Evolutionary conservation across 768 basidiomycete species (phyloP), one percentile per base, ranked within the genome.

Genomic region (Suillus cothurnatus): DNA sequence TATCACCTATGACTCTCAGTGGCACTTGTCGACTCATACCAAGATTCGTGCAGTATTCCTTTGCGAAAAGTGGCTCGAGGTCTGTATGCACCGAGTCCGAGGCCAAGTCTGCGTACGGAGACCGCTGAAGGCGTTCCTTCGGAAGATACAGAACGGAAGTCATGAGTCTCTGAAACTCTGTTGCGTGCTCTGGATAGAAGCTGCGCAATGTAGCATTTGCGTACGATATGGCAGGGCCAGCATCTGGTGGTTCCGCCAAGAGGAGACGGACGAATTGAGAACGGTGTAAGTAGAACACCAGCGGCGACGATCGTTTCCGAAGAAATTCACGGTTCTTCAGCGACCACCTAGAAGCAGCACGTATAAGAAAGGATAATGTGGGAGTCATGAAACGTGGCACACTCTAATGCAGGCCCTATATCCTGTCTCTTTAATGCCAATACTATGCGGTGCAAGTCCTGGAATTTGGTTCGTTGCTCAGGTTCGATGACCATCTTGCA

Each of bases 11-110:
- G 4, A 97, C 94, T 47, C 89, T 84, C 52, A 99, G 81, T 1
- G 95, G 93, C 15, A 93, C 87, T 70, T 97, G 93, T 64, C 90
- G 84, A 69, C 96, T 93, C 90, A 97, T 91, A 4, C 92, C 93
- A 21, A 96, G 78, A 69, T 85, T 88, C 15, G 91, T 88, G 70
- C 96, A 95, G 71, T 92, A 99, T 72, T 97, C 95, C 68, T 89
- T 89, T 28, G 91, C 88, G 74, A 99, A 97, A 64, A 93, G 80
- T 3, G 88, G 88, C 69, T 91, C 90, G 38, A 98, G 80, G 68
- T 94, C 91, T 15, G 86, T 82, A 73, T 95, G 92, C 21, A 94
- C 76, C 2, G 86, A 84, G 0, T 89, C 88, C 2, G 84, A 86
- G 1, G 89, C 87, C 26, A 96, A 80, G 65, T 93, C 90, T 23